A percentile compares a stretch with the other conserved stretches of the same genome.
Evolutionary conservation across 164 flowering plant species (phyloP).

Genomic region (Nymphaea colorata): DNA sequence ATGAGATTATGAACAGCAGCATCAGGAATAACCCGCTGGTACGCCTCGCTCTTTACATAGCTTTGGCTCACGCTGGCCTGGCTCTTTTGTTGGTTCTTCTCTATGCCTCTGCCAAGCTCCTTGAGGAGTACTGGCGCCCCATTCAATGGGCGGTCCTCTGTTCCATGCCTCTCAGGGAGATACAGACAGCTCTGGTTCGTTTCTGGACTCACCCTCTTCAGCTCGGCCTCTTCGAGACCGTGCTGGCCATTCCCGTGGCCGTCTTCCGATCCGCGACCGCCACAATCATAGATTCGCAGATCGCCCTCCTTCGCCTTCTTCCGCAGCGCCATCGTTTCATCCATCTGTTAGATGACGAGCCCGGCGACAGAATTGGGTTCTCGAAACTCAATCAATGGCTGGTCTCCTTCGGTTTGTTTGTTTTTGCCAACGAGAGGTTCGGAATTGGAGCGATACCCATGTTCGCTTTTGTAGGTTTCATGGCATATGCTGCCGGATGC

Average conservation of each 20-base stretch:
- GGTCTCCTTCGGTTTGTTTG: constrained; percentile 9
- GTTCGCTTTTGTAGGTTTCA: constrained; percentile 6
- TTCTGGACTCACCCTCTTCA: constrained; percentile 15
- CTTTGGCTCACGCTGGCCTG: constrained; percentile 15
- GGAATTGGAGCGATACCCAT: constrained; percentile 4
- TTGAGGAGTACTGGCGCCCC: constrained; percentile 13
- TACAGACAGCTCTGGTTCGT: constrained; percentile 9
- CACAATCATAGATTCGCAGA: constrained; percentile 12
- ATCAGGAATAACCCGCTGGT: constrained; percentile 7
- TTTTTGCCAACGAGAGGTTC: constrained; percentile 9
- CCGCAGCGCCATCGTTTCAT: constrained; percentile 1
- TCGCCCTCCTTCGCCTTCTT: constrained; percentile 10
- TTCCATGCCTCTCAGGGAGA: constrained; percentile 16
- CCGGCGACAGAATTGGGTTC: constrained; percentile 8
- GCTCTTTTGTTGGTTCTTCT: constrained; percentile 10
- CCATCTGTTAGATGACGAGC: not conserved
- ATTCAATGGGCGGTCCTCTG: constrained; percentile 19
- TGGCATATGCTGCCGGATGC: constrained; percentile 9
- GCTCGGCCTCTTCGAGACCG: constrained; percentile 14
- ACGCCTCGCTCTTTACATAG: constrained; percentile 14
- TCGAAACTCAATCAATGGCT: constrained; percentile 16
- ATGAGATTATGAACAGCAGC: not conserved
- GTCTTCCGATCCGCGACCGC: constrained; percentile 10
- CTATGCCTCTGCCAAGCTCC: constrained; percentile 7
- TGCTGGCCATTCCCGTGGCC: constrained; percentile 12